phyloP scores from a whole-genome alignment of 2,329 filamentous ascomycete species.

The Trichoderma hamatum region DNA sequence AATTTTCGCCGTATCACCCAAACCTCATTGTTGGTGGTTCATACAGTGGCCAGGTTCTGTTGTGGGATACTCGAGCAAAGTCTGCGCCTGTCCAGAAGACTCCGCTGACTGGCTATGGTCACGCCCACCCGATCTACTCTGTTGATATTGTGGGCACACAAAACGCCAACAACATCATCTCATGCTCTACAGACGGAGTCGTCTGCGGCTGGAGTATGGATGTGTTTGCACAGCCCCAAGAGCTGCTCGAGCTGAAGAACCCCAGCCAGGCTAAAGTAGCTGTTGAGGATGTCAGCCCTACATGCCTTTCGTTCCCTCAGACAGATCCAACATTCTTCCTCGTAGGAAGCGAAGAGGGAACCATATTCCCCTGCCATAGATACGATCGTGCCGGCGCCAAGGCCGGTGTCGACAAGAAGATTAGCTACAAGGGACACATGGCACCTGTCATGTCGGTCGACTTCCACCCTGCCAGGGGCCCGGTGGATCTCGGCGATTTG shows the following conservation, averaged over 20 bases:
- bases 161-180: conserved; percentile 98
- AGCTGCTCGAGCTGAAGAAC: conserved; percentile 84
- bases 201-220: conserved; percentile 98
- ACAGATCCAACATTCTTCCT: conserved; percentile 97
- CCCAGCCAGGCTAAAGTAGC: conserved; percentile 75
- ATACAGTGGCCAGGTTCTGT: conserved; percentile 92
- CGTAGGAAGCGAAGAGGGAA: conserved; percentile 93
- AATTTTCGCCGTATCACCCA: conserved; percentile 98
- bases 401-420: conserved; percentile 86
- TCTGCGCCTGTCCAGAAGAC: conserved; percentile 94
- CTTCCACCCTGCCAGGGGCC: conserved; percentile 90
- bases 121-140: conserved; percentile 95
- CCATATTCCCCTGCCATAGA: conserved; percentile 93
- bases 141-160: conserved; percentile 96
- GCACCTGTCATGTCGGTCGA: conserved; percentile 95
- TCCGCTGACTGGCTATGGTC: conserved; percentile 88
- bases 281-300: conserved; percentile 92
- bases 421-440: conserved; percentile 86
- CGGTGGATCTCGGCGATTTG: conserved; percentile 90
- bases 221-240: conserved; percentile 95
- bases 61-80: conserved; percentile 94
- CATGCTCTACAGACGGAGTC: conserved; percentile 92
- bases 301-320: conserved; percentile 90
- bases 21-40: conserved; percentile 95
- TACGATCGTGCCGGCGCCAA: conserved; percentile 98